Conservation (phyloP, 768 basidiomycete species). For the Tubosaeta sp. region DNA sequence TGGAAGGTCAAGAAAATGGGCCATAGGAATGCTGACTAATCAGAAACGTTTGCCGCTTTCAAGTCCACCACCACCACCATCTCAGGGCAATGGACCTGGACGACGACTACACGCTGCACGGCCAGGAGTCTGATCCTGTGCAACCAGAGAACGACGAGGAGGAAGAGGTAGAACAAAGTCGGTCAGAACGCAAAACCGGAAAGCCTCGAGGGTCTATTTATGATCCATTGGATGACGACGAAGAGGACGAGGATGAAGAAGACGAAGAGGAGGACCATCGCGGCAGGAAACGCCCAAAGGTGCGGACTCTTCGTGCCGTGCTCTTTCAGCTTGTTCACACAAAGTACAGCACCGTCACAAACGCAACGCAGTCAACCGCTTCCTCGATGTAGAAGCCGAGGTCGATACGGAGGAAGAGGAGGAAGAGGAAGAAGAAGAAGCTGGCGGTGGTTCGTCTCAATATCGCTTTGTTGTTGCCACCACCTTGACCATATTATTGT, state of each 20-base stretch:
- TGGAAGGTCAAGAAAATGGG: slow-evolving; percentile 54
- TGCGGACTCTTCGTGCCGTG: slow-evolving; percentile 23
- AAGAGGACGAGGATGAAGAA: slow-evolving; percentile 55
- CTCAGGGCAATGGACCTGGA: slow-evolving; percentile 22
- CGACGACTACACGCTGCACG: slow-evolving; percentile 33
- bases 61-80: slow-evolving; percentile 30
- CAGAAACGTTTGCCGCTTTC: slow-evolving; percentile 3
- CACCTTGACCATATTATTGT: slow-evolving; percentile 7
- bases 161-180: slow-evolving; percentile 30
- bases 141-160: slow-evolving; percentile 38
- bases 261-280: slow-evolving; percentile 42
- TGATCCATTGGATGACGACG: slow-evolving; percentile 36
- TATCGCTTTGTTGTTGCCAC: neutral
- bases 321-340: slow-evolving; percentile 6
- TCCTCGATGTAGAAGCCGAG: slow-evolving; percentile 94
- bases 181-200: slow-evolving; percentile 17
- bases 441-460: slow-evolving; percentile 43
- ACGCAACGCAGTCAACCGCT: slow-evolving; percentile 63
- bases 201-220: slow-evolving; percentile 32
- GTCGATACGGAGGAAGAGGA: slow-evolving; percentile 98
- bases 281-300: slow-evolving; percentile 61
- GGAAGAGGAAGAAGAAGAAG: slow-evolving; percentile 81
- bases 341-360: slow-evolving; percentile 57
- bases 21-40: slow-evolving; percentile 35
- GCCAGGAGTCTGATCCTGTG: slow-evolving; percentile 25